Conservation (phyloP, 306 rosid species). For the Prunus armeniaca region DNA sequence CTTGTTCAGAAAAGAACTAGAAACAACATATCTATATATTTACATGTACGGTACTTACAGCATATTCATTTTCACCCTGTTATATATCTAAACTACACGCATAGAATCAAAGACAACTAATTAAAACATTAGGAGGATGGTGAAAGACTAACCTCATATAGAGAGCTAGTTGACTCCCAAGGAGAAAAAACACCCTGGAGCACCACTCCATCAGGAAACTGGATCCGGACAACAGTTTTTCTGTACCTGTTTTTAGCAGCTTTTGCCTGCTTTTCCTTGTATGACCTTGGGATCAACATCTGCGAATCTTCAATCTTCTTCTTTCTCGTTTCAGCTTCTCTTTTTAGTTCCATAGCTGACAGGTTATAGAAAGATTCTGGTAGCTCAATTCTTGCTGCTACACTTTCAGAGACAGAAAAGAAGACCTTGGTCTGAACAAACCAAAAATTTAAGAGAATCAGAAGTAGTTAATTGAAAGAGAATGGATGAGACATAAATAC, state of each 20-base stretch:
- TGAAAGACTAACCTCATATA: conserved; percentile 70
- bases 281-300: conserved; percentile 81
- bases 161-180: conserved; percentile 65
- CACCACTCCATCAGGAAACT: conserved; percentile 92
- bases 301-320: conserved; percentile 90
- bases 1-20: neutral
- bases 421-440: conserved; percentile 72
- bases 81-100: neutral
- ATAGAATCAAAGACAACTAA: neutral
- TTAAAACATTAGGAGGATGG: conserved; percentile 3
- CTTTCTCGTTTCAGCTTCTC: conserved; percentile 83
- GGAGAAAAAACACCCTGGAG: conserved; percentile 89
- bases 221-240: conserved; percentile 69
- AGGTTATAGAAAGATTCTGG: conserved; percentile 87
- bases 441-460: conserved; percentile 9
- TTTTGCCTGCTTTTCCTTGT: conserved; percentile 87
- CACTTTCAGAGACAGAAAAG: conserved; percentile 84
- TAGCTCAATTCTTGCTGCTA: conserved; percentile 79
- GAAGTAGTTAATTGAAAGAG: conserved; percentile 5
- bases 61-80: neutral
- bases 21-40: neutral
- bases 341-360: conserved; percentile 67
- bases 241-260: conserved; percentile 62
- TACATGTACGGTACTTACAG: neutral
- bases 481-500: neutral